phyloP scores from a whole-genome alignment of 345 rosid species.

The Pugionium dolabratum region DNA sequence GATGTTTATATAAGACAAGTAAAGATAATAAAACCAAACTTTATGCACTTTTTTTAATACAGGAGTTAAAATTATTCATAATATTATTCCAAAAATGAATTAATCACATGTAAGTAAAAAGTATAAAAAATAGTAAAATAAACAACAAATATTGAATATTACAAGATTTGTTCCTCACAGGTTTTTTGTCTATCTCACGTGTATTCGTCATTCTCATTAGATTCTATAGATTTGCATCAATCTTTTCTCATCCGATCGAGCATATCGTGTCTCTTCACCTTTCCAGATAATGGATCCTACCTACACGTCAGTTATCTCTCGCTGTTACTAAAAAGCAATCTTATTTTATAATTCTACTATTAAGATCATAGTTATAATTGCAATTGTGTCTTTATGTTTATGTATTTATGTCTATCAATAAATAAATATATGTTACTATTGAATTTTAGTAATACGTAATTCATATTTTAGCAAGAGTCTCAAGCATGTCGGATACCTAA shows the following conservation, averaged over 20 bases:
- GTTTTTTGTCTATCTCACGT: slow-evolving; percentile 29
- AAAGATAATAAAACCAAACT: slow-evolving; percentile 14
- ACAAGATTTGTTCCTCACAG: slow-evolving; percentile 13
- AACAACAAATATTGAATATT: slow-evolving; percentile 5
- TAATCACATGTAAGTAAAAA: slow-evolving; percentile 18
- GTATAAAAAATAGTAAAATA: slow-evolving; percentile 3
- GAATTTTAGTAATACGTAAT: slow-evolving; percentile 3
- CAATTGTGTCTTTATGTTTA: no score
- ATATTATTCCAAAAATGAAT: neutral
- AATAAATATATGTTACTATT: no score
- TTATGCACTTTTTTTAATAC: neutral
- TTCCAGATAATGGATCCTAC: slow-evolving; percentile 33
- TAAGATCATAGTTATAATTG: no score
- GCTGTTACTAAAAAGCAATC: neutral
- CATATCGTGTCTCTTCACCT: slow-evolving; percentile 34
- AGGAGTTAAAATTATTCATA: neutral
- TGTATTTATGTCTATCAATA: no score
- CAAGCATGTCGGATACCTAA: slow-evolving; percentile 2
- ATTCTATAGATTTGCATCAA: slow-evolving; percentile 31
- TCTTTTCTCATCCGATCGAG: slow-evolving; percentile 32
- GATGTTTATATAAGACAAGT: neutral
- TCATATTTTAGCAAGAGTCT: neutral
- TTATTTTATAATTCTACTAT: neutral
- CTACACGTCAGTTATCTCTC: slow-evolving; percentile 20
- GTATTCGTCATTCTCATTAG: slow-evolving; percentile 26